phyloP scores from a whole-genome alignment of 257 asterid genomes.

The Fraxinus anomala region DNA sequence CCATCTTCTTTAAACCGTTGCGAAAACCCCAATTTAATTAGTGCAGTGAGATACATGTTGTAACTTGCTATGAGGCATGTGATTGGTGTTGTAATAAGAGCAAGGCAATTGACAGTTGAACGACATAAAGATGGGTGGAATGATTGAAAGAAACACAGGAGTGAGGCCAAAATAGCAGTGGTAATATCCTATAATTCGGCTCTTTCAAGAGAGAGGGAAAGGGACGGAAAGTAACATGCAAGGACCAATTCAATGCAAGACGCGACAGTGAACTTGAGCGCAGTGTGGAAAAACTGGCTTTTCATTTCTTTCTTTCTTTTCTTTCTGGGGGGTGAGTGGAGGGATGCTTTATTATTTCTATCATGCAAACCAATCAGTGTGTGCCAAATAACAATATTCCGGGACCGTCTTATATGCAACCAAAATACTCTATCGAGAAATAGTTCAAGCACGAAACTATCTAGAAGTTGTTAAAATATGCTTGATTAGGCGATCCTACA shows the following conservation, averaged over 20 bases:
- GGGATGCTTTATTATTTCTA: neutral
- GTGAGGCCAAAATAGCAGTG: conserved; percentile 12
- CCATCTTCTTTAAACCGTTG: neutral
- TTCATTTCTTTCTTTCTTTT: neutral
- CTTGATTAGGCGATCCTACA: neutral
- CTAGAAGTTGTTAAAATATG: neutral
- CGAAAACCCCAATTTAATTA: neutral
- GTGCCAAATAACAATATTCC: neutral
- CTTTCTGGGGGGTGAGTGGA: neutral
- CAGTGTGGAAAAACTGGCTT: neutral
- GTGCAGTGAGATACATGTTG: neutral
- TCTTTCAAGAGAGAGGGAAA: conserved; percentile 17
- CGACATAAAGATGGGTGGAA: neutral
- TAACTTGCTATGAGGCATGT: neutral
- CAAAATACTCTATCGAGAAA: neutral
- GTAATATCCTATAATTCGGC: neutral
- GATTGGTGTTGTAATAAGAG: neutral
- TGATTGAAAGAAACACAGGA: neutral
- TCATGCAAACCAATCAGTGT: neutral
- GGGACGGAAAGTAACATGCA: neutral
- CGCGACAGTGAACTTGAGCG: neutral
- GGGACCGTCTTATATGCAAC: too few relatives aligned
- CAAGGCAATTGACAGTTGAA: neutral
- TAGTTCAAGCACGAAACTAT: neutral
- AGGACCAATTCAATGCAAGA: neutral